These are phyloP conservation scores for Brassica incana DNA, from an alignment of 345 rosid species.

Conservation along the genomic window DNA sequence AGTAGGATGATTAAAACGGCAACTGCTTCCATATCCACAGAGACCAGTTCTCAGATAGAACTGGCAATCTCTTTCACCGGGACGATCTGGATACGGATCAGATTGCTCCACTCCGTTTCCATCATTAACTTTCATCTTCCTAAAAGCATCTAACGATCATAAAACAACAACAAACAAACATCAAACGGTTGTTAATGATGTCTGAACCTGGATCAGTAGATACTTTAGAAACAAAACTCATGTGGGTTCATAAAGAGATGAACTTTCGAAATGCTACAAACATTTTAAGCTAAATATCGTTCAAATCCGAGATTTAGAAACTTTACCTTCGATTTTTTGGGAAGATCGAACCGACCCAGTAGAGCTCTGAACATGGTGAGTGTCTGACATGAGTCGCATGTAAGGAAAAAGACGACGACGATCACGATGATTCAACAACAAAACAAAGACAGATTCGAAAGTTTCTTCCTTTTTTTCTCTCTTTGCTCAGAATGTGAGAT, in stretches of 20 bases:
- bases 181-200: not conserved
- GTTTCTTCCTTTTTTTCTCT: slow-evolving; percentile 18
- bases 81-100: slow-evolving; percentile 68
- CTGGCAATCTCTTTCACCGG: slow-evolving; percentile 70
- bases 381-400: slow-evolving; percentile 63
- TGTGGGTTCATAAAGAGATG: not conserved
- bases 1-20: slow-evolving; percentile 74
- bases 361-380: slow-evolving; percentile 59
- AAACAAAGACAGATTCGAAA: slow-evolving; percentile 33
- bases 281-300: not conserved
- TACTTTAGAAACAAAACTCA: not conserved
- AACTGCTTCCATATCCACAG: slow-evolving; percentile 70
- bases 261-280: slow-evolving; percentile 2
- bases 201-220: not conserved
- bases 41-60: slow-evolving; percentile 66
- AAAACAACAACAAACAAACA: not conserved
- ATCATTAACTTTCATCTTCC: slow-evolving; percentile 52
- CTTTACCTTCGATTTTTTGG: slow-evolving; percentile 57
- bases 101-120: slow-evolving; percentile 43
- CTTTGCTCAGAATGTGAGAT: slow-evolving; percentile 8
- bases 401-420: slow-evolving; percentile 15
- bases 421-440: not conserved
- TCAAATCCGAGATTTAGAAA: not conserved
- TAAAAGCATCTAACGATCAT: slow-evolving; percentile 48
- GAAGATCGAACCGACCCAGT: slow-evolving; percentile 54